Evolutionary conservation across 1,284 basidiomycete species (phyloP).

Genomic region (Golubevia pallescens): DNA sequence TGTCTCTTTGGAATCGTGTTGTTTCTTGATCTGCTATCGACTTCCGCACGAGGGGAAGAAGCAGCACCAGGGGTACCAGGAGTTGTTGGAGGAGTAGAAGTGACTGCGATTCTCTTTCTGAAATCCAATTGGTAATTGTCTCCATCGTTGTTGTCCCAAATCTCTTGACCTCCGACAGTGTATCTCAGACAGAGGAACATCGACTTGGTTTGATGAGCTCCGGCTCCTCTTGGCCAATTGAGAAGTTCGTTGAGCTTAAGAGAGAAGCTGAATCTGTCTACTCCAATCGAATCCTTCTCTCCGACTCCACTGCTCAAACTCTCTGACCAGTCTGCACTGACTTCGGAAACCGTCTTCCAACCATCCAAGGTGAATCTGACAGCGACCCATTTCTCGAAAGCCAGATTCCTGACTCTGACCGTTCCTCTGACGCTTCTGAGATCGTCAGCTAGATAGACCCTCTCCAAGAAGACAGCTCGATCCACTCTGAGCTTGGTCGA

Average conservation of each 20-base stretch:
- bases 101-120: constrained; percentile 37
- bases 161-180: constrained; percentile 73
- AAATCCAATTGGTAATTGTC: constrained; percentile 77
- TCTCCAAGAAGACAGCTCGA: constrained; percentile 69
- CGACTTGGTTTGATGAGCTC: constrained; percentile 80
- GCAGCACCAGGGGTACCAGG: constrained; percentile 9
- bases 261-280: constrained; percentile 71
- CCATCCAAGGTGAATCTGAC: constrained; percentile 90
- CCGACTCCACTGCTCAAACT: constrained; percentile 69
- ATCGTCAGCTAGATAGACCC: constrained; percentile 72
- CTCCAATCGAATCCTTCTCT: constrained; percentile 42
- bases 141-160: constrained; percentile 90
- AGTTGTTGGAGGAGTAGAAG: constrained; percentile 50
- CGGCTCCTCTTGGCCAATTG: constrained; percentile 59
- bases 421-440: constrained; percentile 73
- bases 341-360: constrained; percentile 95
- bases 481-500: constrained; percentile 64
- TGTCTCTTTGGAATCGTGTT: constrained; percentile 58
- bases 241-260: constrained; percentile 68
- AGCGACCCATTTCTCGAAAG: constrained; percentile 85
- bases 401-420: constrained; percentile 81
- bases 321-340: constrained; percentile 78
- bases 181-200: constrained; percentile 83
- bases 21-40: constrained; percentile 15
- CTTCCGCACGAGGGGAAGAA: constrained; percentile 18